Evolutionary conservation across 306 rosid species (phyloP).

Genomic region (Acacia crassicarpa): DNA sequence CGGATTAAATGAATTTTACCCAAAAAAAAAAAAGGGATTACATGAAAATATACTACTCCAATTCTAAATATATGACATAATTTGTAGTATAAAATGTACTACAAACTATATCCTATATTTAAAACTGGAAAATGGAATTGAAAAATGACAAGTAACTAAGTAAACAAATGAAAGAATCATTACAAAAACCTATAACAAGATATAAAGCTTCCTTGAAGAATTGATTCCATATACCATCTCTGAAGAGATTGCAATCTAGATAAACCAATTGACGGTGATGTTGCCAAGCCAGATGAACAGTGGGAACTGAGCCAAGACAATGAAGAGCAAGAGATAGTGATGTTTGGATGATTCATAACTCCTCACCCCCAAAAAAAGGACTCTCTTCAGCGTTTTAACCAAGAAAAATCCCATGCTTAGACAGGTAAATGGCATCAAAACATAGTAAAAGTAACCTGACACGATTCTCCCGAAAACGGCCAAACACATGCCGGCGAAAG

Average conservation of each 20-base stretch:
- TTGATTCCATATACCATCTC: slow-evolving; percentile 33
- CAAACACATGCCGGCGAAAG: slow-evolving; percentile 81
- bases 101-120: too few species aligned
- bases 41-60: background rate
- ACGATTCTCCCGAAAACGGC: slow-evolving; percentile 75
- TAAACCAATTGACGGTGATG: slow-evolving; percentile 83
- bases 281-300: slow-evolving; percentile 94
- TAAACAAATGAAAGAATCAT: background rate
- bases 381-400: slow-evolving; percentile 96
- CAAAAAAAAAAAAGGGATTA: too few species aligned
- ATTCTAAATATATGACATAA: too few species aligned
- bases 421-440: slow-evolving; percentile 90
- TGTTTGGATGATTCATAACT: slow-evolving; percentile 87
- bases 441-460: slow-evolving; percentile 67
- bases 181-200: background rate
- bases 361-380: slow-evolving; percentile 88
- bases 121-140: background rate
- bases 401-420: slow-evolving; percentile 91
- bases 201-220: slow-evolving; percentile 17
- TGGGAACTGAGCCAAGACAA: slow-evolving; percentile 91
- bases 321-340: slow-evolving; percentile 89
- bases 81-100: too few species aligned
- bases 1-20: background rate
- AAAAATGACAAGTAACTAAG: background rate
- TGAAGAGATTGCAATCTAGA: slow-evolving; percentile 43